Evolutionary conservation across 2,329 filamentous ascomycete species (phyloP), one percentile per base, ranked within the genome.

Genomic region (Colletotrichum tofieldiae): DNA sequence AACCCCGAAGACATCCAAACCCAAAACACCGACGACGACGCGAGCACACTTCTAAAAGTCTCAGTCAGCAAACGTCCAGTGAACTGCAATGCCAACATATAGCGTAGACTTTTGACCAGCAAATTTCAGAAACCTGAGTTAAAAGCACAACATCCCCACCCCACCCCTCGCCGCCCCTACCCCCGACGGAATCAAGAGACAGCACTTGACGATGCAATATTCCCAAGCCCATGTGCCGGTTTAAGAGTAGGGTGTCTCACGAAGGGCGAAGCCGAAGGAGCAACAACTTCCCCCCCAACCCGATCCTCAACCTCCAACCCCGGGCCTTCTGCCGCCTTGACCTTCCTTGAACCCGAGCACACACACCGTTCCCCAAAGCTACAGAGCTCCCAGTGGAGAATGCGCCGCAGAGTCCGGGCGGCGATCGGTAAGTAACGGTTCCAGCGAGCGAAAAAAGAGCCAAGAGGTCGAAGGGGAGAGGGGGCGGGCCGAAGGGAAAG

Each of bases 71-170:
- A 58, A 16, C n/a, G 16, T 49, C 35, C 29, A 29, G 16, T 16
- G 26, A 39, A 9, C 32, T 14, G 6, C 37, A 2, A 45, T 26
- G 37, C 49, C n/a, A 18, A 37, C 6, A 32, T 55, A 43, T 4
- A 5, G 37, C n/a, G 18, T 37, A 29, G 54, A 35, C 11, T 5
- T 29, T 32, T n/a, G 51, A 65, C 65, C 39, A 35, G 32, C 74
- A 78, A 77, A 77, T 76, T 74, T 85, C 83, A 85, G 83, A 84
- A 84, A 84, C 83, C 83, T 82, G 79, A 74, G 76, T 80, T 85
- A 83, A 82, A 85, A 85, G 83, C 83, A 85, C 81, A 77, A 85
- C 83, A 69, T 72, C 66, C 70, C 76, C 76, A 82, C 79, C 78
- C 77, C 81, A 78, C 79, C 81, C 71, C 76, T 75, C 75, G 76